Evolutionary conservation across 2,329 filamentous ascomycete species (phyloP).

Genomic region (Hysterium pulicare): DNA sequence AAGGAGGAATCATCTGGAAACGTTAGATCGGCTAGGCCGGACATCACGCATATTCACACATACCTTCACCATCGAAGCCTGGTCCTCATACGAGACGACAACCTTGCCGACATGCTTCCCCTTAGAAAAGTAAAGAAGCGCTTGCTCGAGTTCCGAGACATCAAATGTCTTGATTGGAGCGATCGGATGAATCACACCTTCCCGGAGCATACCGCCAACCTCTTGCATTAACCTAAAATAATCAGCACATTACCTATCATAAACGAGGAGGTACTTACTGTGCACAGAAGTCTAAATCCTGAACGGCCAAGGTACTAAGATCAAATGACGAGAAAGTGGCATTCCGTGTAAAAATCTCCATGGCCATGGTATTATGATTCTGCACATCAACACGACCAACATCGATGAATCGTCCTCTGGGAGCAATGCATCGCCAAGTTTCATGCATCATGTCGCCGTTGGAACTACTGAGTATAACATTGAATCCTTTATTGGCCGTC

Average conservation of each 20-base stretch:
- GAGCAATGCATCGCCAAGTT: conserved; percentile 44
- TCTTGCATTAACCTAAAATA: no score
- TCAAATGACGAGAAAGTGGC: conserved; percentile 23
- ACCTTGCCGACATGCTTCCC: conserved; percentile 16
- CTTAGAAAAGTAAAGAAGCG: conserved; percentile 9
- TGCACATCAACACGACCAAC: conserved; percentile 1
- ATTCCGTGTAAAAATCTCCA: conserved; percentile 16
- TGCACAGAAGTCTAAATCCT: no score
- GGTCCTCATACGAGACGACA: conserved; percentile 7
- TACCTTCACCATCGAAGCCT: neutral
- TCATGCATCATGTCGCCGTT: conserved; percentile 25
- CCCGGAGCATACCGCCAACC: no score
- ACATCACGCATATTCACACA: no score
- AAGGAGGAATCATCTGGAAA: neutral
- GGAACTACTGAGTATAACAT: conserved; percentile 30
- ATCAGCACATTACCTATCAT: no score
- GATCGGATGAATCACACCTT: neutral
- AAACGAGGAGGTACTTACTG: no score
- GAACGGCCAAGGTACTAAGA: no score
- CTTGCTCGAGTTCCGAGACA: conserved; percentile 9
- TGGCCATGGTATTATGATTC: conserved; percentile 5
- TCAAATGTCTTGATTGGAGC: neutral
- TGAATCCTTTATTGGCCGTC: conserved; percentile 26
- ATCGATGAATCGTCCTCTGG: conserved; percentile 5
- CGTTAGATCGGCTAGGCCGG: neutral